Evolutionary conservation across 129 eudicot species (phyloP).

Genomic region (Logfia minima): DNA sequence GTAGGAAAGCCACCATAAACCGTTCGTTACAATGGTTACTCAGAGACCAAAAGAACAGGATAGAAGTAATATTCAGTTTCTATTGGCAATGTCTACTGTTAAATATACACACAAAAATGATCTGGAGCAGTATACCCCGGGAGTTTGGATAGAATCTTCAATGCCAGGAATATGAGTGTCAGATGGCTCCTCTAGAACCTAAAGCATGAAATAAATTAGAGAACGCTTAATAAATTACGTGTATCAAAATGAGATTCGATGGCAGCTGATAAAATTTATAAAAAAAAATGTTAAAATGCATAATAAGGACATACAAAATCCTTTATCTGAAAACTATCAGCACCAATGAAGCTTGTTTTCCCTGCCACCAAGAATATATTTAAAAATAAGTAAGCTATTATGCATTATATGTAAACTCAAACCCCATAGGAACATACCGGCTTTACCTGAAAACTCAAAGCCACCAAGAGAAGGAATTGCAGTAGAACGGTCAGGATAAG

Average conservation of each 20-base stretch:
- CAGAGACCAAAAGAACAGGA: background rate
- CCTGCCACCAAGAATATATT: constrained; percentile 42
- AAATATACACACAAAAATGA: background rate
- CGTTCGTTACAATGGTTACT: background rate
- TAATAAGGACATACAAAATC: constrained; percentile 57
- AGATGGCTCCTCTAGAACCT: constrained; percentile 67
- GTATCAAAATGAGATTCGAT: background rate
- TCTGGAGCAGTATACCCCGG: background rate
- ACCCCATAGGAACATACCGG: constrained; percentile 31
- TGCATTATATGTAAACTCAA: background rate
- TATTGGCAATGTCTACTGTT: background rate
- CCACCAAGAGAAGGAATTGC: constrained; percentile 66
- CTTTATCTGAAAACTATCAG: constrained; percentile 62
- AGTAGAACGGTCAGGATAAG: constrained; percentile 58
- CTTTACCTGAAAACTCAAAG: constrained; percentile 53
- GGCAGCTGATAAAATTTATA: background rate
- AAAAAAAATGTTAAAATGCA: constrained; percentile 11
- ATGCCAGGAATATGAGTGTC: constrained; percentile 53
- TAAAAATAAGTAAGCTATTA: constrained; percentile 7
- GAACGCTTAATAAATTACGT: background rate
- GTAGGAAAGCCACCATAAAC: background rate
- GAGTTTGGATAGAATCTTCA: constrained; percentile 28
- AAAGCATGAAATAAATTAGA: constrained; percentile 20
- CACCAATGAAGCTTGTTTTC: constrained; percentile 52
- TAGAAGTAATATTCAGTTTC: background rate